Evolutionary conservation across 2,329 filamentous ascomycete species (phyloP), one percentile per base, ranked within the genome.

Genomic region (Pestalotiopsis sp.): DNA sequence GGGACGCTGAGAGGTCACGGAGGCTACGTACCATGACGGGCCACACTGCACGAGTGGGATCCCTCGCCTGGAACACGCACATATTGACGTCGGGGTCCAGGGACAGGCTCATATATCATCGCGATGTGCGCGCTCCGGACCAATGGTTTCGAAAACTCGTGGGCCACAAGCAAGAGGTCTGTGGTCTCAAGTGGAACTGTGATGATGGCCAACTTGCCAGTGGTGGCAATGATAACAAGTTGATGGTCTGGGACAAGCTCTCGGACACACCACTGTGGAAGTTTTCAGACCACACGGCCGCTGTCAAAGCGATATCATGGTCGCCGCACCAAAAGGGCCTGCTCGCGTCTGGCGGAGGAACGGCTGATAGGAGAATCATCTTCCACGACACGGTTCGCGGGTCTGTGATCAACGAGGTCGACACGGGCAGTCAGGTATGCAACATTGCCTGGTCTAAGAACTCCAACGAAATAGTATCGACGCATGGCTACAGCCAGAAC

Each of bases 371-470:
- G 67, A 92, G 94, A 40, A 99, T 99, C 80, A 97, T 98, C 74
- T 99, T 99, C 81, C 97, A 97, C 89, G 97, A 99, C 78, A 99
- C 96, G 0, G 85, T 93, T 25, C 92, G 92, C n/a, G 94, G 94
- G 4, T 87, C 89, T 0, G 85, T 91, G 66, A 89, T 94, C 77
- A 95, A 94, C 78, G 95, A 97, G 78, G 90, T 98, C 70, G 96
- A 99, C 78, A 99, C 96, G 0, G 96, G 96, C 64, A 97, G 94
- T 76, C 96, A 99, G 80, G 96, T 99, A n/a, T 99, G 96, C 83
- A 99, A 99, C 77, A 86, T 99, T 58, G 93, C 95, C 4, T 99
- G 97, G 95, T 96, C 92, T 20, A 97, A 97, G 78, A 97, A 98
- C 80, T 97, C 94, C 7, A 97, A 98, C 78, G 96, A 99, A 80